Evolutionary conservation across 164 flowering plant species (phyloP), one percentile per base, ranked within the genome.

Genomic region (Brasenia schreberi): DNA sequence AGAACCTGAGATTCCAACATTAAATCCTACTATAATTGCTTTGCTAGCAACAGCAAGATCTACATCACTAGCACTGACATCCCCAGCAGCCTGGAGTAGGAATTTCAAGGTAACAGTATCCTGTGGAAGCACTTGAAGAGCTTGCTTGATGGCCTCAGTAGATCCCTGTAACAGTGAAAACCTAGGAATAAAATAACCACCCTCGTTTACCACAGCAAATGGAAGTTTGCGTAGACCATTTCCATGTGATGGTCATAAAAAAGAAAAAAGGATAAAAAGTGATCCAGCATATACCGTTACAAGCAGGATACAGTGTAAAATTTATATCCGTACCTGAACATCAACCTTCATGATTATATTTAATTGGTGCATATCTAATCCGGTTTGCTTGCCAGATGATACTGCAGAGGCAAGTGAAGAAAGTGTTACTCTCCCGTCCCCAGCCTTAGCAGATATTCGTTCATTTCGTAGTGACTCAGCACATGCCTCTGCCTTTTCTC

Each of bases 311-410:
- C 39, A 33, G 4, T 33, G 39, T 33, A 33, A 33, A 33, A 3
- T 33, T 33, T 33, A 9, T 49, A 49, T 16, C 10, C 56, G 16
- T 83, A 92, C 98, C 98, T 93, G 98, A 66, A 93, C 74, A 81
- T 93, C 97, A 71, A 90, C 98, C 79, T 90, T 93, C 84, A 93
- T 56, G 62, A 93, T 81, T 56, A 93, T 79, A 82, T 88, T 88
- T 53, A 93, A 83, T 77, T 86, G 94, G 77, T 93, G 98, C 82
- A 93, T 68, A 76, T 93, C 98, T 62, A 93, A 62, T 69, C 97
- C 96, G 66, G 88, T 67, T 61, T 73, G 81, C 78, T 83, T 86
- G 74, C 92, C 85, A 5, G 83, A 66, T 69, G 96, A 85, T 66
- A 85, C 83, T 16, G 92, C 90, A 67, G 96, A 87, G 63, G 98